Percentiles rank a stretch among this genome's conserved stretches.
Conservation (phyloP, 768 basidiomycete species). For the Lyophyllum shimeji region DNA sequence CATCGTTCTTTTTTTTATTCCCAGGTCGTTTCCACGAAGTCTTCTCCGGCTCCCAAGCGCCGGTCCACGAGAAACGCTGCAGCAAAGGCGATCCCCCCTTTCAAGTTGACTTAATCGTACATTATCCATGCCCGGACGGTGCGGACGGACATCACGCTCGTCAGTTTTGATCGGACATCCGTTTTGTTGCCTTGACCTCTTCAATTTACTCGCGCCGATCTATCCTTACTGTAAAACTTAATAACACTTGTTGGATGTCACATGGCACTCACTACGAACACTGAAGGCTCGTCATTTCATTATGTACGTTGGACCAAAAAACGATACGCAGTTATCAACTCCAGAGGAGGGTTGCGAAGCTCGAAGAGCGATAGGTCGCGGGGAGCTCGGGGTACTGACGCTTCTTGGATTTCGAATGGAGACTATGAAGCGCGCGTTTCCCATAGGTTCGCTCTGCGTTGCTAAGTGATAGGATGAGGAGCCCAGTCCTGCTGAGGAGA, state of each 20-base stretch:
- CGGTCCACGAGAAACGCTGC: slow-evolving; percentile 11
- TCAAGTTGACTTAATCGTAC: slow-evolving; percentile 9
- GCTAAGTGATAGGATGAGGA: not conserved
- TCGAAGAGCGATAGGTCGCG: not conserved
- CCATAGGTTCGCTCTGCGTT: not conserved
- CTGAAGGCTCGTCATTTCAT: no score
- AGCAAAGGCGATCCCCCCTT: slow-evolving; percentile 4
- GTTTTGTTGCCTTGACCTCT: not conserved
- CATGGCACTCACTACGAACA: no score
- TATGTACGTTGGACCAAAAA: not conserved
- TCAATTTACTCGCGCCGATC: not conserved
- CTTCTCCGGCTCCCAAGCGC: slow-evolving; percentile 25
- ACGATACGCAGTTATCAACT: not conserved
- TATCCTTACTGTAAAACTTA: no score
- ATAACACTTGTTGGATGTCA: no score
- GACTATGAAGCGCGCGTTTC: not conserved
- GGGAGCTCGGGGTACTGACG: not conserved
- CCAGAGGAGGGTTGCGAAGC: not conserved
- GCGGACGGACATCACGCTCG: not conserved
- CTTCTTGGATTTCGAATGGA: not conserved
- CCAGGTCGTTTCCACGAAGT: slow-evolving; percentile 28
- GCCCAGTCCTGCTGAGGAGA: not conserved
- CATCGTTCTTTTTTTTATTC: not conserved
- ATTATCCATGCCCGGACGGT: not conserved
- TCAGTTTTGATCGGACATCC: not conserved